phyloP scores from a whole-genome alignment of 1,139 yeast genomes.

The Eremothecium gossypii region DNA sequence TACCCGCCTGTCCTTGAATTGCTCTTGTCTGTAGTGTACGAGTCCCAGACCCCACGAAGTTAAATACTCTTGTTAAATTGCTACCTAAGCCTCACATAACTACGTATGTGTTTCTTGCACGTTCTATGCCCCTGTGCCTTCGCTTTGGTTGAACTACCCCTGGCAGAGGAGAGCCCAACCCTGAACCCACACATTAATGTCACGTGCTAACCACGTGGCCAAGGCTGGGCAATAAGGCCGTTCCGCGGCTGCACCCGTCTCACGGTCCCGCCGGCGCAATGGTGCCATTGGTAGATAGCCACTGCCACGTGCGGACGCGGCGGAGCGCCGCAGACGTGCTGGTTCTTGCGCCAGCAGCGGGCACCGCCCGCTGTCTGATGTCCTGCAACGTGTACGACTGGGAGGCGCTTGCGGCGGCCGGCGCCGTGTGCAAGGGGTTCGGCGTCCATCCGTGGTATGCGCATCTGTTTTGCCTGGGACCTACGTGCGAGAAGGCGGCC shows the following conservation, averaged over 20 bases:
- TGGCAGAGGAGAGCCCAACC: too few species aligned
- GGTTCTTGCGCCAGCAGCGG: constrained; percentile 1
- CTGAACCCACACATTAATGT: too few species aligned
- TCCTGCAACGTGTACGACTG: constrained; percentile 49
- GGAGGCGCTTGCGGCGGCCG: constrained; percentile 15
- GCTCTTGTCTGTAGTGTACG: background rate
- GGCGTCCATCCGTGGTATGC: constrained; percentile 93
- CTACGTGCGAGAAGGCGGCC: constrained; percentile 18
- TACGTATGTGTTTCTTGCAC: too few species aligned
- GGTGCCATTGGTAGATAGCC: constrained; percentile 43
- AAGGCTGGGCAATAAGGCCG: background rate
- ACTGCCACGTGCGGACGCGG: constrained; percentile 46
- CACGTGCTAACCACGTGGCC: background rate
- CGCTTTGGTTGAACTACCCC: too few species aligned
- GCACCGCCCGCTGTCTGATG: constrained; percentile 36
- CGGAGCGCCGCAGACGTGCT: background rate
- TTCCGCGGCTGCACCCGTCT: too few species aligned
- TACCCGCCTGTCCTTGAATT: background rate
- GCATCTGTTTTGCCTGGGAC: constrained; percentile 44
- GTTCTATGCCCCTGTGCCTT: too few species aligned
- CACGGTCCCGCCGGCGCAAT: background rate
- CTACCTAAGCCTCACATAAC: background rate
- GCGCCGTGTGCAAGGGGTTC: constrained; percentile 42
- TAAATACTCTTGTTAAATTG: background rate
- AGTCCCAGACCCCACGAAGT: too few species aligned